Evolutionary conservation across 306 rosid genomes (phyloP), one percentile per base, ranked within the genome.

Genomic region (Rubus parviflorus): DNA sequence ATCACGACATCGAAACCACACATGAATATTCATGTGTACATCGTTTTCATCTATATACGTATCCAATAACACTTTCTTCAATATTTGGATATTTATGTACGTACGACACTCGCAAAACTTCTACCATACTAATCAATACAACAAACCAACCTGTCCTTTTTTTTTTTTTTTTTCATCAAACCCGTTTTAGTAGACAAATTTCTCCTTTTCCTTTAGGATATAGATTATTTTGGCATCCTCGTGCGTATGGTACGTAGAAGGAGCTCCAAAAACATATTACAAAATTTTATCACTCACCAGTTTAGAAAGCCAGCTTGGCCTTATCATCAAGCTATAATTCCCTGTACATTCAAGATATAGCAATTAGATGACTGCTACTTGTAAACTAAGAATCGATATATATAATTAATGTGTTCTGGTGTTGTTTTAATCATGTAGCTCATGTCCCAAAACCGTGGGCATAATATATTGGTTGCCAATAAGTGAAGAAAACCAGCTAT

Each of bases 401-500:
- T 66, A 4, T 7, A 3, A n/a, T n/a, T n/a, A n/a, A n/a, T n/a
- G n/a, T n/a, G n/a, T n/a, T n/a, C 35, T 30, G 46, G 1, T 65
- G 22, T 0, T 37, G 46, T 58, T 72, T 19, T 52, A 41, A 70
- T 70, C 76, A 53, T 22, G 68, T 70, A 30, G 56, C 20, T 51
- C 45, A 40, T 54, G 53, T 22, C 54, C 58, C 25, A 73, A 43
- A 73, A 41, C 65, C 2, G 4, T 22, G 45, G 40, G 56, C 72
- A 7, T 61, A 43, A 6, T 14, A 56, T n/a, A n/a, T 70, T 71
- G 69, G 42, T 83, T 79, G 72, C 83, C 78, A 4, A 7, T 51
- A 63, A 43, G 17, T 65, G 75, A 83, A 72, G 84, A 67, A 72
- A 84, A 72, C 62, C 87, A 77, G 64, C 76, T 68, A 68, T 57